A percentile compares a stretch with the other conserved stretches of the same genome.
These are phyloP conservation scores for Prunus persica DNA, from an alignment of 306 rosid genomes.

Conservation along the genomic window Prunus_persica_NCBIv2 NC_034011.1:6188001-6188500, in stretches of 20 bases:
- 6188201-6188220: conserved; percentile 67
- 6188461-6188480: no score
- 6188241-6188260: conserved; percentile 94
- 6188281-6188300: conserved; percentile 71
- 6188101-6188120: conserved; percentile 37
- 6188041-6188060: not conserved
- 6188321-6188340: conserved; percentile 66
- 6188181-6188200: conserved; percentile 78
- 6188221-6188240: conserved; percentile 66
- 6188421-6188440: no score
- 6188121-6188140: conserved; percentile 61
- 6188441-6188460: no score
- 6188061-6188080: conserved; percentile 39
- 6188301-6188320: conserved; percentile 49
- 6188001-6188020: not conserved
- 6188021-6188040: not conserved
- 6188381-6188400: no score
- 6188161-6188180: conserved; percentile 56
- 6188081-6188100: conserved; percentile 38
- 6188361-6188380: no score
- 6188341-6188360: not conserved
- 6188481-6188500: no score
- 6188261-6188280: conserved; percentile 71
- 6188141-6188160: conserved; percentile 43
- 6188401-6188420: no score